These are phyloP conservation scores for Carex kokanica DNA, from an alignment of 176 grass and related monocot species.

Conservation along the genomic window DNA sequence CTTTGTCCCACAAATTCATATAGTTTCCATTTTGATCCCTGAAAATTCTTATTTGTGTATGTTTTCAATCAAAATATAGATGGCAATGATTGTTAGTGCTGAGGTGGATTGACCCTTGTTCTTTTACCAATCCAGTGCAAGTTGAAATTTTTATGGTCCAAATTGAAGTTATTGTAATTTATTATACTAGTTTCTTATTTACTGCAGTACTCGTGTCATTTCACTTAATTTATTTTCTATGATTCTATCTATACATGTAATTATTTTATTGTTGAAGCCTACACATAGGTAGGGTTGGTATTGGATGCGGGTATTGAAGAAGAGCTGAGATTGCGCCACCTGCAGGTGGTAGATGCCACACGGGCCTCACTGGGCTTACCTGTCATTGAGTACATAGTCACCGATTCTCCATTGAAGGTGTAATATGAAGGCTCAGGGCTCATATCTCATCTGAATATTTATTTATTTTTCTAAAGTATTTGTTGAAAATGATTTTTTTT, in stretches of 20 bases:
- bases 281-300: slow-evolving; percentile 71
- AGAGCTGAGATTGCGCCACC: slow-evolving; percentile 59
- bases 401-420: slow-evolving; percentile 88
- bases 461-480: neutral
- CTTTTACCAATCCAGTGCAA: neutral
- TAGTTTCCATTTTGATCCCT: neutral
- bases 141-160: neutral
- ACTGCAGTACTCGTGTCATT: neutral
- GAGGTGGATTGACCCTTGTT: neutral
- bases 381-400: slow-evolving; percentile 65
- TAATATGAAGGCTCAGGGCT: neutral
- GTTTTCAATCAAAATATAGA: neutral
- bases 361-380: slow-evolving; percentile 74
- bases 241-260: neutral
- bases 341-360: slow-evolving; percentile 81
- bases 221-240: neutral
- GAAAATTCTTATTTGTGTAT: neutral
- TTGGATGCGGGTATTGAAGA: slow-evolving; percentile 89
- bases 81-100: neutral
- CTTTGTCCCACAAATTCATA: neutral
- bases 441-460: neutral
- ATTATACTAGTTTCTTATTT: neutral
- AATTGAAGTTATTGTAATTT: neutral
- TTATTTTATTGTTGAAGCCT: neutral
- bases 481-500: too few species aligned